Base-by-base conservation (phyloP, 73 alveolate genomes). In the Paramecium sexaurelia region DNA sequence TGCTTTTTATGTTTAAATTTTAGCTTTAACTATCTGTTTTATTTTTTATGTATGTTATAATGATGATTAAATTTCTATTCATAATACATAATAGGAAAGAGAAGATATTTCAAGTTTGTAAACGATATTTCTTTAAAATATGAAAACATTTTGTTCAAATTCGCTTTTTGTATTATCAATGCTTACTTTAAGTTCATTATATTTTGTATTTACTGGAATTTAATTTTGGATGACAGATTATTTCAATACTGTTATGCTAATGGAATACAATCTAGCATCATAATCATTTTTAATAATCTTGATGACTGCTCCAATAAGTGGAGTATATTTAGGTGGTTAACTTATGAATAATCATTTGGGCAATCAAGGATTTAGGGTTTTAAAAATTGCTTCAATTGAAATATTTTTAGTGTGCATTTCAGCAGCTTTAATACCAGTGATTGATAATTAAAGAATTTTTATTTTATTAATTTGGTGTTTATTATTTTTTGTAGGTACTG, bases 201-300 rank as follows among this genome's bases (percentile, higher is more conserved):
- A 89, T 86, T 98, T 97, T 83, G 96, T 98, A 6, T 92, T 97
- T 2, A 96, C 99, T 3, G 99, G 99, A 26, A 96, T 98, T 24
- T 95, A 98, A 89, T 98, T 96, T 85, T 98, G 99, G 99, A 95
- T 95, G 10, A 90, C 99, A 43, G 99, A 98, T 75, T 98, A 97
- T 84, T 86, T 96, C 97, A 91, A 91, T 69, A 94, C 73, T 26
- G 97, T 95, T 11, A 83, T 98, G 10, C 92, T 94, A 17, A 75
- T 93, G 68, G 94, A 96, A 19, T 87, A 93, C 3, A 67, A 94
- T 5, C 85, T 84, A 27, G 98, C 96, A 1, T 95, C 69, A 87
- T 69, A 94, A 15, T 87, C 97, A n/a, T 97, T 94, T 92, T 24
- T 97, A 8, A 47, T 95, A 57, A 92, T 92, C 27, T 91, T 97